Percentiles rank a stretch among this genome's conserved stretches.
These are phyloP conservation scores for Boletellus ananas DNA, from an alignment of 768 basidiomycete species.

Conservation along the genomic window DNA sequence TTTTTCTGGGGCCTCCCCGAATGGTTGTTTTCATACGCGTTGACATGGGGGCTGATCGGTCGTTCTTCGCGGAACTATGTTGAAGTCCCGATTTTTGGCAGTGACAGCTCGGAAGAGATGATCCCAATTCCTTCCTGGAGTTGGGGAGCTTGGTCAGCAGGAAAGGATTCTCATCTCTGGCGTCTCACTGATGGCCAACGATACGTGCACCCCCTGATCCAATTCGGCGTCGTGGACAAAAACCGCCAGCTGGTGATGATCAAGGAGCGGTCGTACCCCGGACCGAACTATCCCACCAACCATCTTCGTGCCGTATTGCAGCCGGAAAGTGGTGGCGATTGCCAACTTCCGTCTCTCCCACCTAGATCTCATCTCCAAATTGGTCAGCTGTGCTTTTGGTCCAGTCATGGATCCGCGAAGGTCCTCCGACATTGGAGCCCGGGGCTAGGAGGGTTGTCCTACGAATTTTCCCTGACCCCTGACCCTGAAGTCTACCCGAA, in stretches of 20 bases:
- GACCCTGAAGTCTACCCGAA: background rate
- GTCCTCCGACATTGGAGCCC: background rate
- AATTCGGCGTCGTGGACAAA: slow-evolving; percentile 9
- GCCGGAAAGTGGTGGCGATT: too few species aligned
- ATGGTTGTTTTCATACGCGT: slow-evolving; percentile 11
- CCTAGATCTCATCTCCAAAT: background rate
- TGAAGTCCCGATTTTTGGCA: slow-evolving; percentile 1
- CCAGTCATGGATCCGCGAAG: slow-evolving; percentile 4
- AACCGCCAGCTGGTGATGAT: too few species aligned
- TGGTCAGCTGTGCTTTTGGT: slow-evolving; percentile 17
- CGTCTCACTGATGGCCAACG: background rate
- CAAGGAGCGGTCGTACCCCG: too few species aligned
- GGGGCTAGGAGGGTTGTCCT: background rate
- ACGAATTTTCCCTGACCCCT: background rate
- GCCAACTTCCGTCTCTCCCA: background rate
- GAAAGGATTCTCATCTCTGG: background rate
- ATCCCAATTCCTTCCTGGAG: slow-evolving; percentile 18
- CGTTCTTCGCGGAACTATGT: background rate
- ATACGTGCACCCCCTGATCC: background rate
- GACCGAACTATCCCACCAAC: too few species aligned
- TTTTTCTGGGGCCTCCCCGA: slow-evolving; percentile 17
- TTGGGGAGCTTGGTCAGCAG: slow-evolving; percentile 10
- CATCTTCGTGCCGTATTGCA: too few species aligned
- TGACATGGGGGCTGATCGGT: slow-evolving; percentile 6
- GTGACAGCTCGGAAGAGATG: slow-evolving; percentile 1